phyloP scores from a whole-genome alignment of 345 rosid genomes.

The Moricandia moricandioides region DNA sequence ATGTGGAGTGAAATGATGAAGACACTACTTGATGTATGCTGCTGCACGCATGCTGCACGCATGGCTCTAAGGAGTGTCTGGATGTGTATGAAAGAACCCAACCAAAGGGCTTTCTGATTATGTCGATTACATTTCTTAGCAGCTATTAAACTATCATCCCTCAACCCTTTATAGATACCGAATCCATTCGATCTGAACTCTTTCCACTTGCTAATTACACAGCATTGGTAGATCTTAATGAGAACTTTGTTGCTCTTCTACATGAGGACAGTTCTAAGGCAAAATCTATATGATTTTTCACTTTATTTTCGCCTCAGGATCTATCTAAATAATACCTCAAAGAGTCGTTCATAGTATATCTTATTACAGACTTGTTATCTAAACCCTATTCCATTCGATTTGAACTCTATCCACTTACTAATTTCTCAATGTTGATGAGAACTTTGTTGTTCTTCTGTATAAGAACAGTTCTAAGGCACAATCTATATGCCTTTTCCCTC shows the following conservation, averaged over 20 bases:
- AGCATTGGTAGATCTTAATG: no score
- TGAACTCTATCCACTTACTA: background rate
- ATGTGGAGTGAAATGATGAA: background rate
- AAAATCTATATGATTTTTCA: no score
- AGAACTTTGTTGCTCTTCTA: background rate
- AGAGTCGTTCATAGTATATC: no score
- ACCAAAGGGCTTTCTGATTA: background rate
- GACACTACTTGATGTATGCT: slow-evolving; percentile 2
- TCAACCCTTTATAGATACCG: no score
- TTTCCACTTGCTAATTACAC: background rate
- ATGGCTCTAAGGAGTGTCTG: background rate
- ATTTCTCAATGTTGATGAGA: background rate
- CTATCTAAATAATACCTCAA: no score
- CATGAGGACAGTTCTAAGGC: no score
- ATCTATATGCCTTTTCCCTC: background rate
- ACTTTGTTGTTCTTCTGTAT: background rate
- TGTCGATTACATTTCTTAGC: background rate
- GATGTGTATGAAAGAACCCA: background rate
- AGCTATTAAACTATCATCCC: background rate
- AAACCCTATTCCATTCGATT: background rate
- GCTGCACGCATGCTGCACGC: no score
- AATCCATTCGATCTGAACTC: no score
- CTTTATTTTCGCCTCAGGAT: no score
- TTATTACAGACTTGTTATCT: no score
- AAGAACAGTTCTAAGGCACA: background rate